Evolutionary conservation across 371 early-diverging fungal genomes (phyloP), one percentile per base, ranked within the genome.

Genomic region (Mucor piriformis): DNA sequence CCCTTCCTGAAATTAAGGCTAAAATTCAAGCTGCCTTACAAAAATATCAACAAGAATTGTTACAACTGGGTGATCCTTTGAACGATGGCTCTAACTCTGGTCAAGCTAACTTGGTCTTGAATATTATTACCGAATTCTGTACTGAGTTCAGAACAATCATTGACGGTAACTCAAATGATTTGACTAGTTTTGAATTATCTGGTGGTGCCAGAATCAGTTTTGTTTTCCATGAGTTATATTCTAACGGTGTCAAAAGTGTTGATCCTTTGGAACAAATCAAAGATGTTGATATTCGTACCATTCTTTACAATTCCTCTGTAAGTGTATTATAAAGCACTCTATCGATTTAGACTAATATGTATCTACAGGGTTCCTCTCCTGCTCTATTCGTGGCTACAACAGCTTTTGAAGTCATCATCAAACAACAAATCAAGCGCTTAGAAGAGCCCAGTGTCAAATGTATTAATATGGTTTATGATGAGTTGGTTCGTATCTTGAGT

Each of bases 201-300:
- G 99, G 99, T 59, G 99, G 99, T 65, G 99, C 99, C 3, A 92
- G 99, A 68, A 94, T 99, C 54, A 88, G 92, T 64, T 99, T 95
- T 86, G 98, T 99, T 42, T 97, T 99, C 78, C 98, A 99, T 73
- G 96, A 96, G 66, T 88, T 97, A 43, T 99, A 88, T 69, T 81
- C 92, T n/a, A 86, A 87, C 64, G 96, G 94, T 42, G 86, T 99
- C 66, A 92, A 93, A 54, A 79, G 84, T 23, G 86, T 99, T 66
- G 97, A 99, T 73, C 95, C 98, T 10, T 91, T 99, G 50, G 97
- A 96, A 57, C 94, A 96, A 64, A 89, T 96, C 67, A 96, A 98
- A 67, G 99, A 99, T 74, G 87, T 90, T 1, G 97, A 99, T 74
- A 99, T 99, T 71, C 91, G 99, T 59, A 97, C 95, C 6, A 92